Base-by-base conservation (phyloP, 192 early-diverging fungal species). In the Backusella macrospora region DNA sequence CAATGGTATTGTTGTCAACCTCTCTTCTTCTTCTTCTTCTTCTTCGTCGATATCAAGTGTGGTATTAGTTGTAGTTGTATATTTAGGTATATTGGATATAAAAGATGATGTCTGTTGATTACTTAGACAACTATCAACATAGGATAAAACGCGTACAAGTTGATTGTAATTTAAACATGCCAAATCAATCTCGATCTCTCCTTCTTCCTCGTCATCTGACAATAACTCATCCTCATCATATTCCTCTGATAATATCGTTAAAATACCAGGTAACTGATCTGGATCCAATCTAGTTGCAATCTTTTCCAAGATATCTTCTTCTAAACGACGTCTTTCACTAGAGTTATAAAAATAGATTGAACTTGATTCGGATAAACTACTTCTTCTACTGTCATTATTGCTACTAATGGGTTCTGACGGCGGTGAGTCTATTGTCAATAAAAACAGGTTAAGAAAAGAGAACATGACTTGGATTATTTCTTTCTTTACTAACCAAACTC, bases 111-210 rank as follows among this genome's bases (percentile, higher is more conserved):
- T 34, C 29, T 34, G 29, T 34, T 59, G 52, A 62, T 40, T 76
- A 6, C 5, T 37, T 38, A 76, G 7, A 71, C 75, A 76, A 1
- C 46, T 70, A 46, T 76, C 52, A 10, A 76, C 75, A 76, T 76
- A 76, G 5, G 63, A 45, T 43, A 76, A 40, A n/a, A 76, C 65
- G 14, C 75, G 69, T 9, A 37, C 21, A 8, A 76, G 42, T 14
- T 71, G 75, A 26, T 76, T 64, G 44, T 48, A 62, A 59, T 70
- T 62, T 13, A 76, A 66, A n/a, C 62, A 45, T 38, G 62, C 49
- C 8, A 76, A 42, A 59, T 76, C 75, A 49, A 76, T 76, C 37
- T 76, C 75, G 12, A 76, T 70, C 45, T 76, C 75, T 21, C 59
- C 67, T 2, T 44, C 67, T 4, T 49, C 29, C 29, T 59, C 46